Conservation (phyloP, 2,329 filamentous ascomycete genomes). For the Apiospora kogelbergensis region DNA sequence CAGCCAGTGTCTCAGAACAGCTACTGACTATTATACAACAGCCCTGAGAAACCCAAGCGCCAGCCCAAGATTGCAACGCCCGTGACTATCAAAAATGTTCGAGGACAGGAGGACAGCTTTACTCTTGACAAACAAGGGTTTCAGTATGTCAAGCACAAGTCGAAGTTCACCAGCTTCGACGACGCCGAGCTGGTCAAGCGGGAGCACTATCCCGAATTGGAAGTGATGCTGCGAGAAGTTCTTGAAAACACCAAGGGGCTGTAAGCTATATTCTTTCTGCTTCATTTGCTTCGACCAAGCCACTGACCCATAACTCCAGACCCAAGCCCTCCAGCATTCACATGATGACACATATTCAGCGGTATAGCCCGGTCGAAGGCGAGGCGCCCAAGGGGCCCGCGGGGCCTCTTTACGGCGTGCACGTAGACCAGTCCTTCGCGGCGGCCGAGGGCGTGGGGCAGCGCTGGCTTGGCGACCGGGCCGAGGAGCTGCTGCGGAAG, state of each 20-base stretch:
- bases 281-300: background rate
- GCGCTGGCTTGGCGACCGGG: background rate
- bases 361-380: slow-evolving; percentile 2
- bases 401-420: slow-evolving; percentile 3
- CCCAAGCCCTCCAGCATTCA: slow-evolving; percentile 9
- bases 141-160: background rate
- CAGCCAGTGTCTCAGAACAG: background rate
- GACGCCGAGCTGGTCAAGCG: background rate
- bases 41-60: slow-evolving; percentile 2
- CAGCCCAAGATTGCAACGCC: slow-evolving; percentile 2
- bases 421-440: slow-evolving; percentile 2
- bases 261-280: background rate
- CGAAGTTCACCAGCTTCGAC: slow-evolving; percentile 4
- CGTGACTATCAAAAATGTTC: background rate
- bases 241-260: slow-evolving; percentile 7
- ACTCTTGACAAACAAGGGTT: slow-evolving; percentile 7
- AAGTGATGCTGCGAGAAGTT: background rate
- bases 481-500: slow-evolving; percentile 4
- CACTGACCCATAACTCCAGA: background rate
- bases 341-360: slow-evolving; percentile 7
- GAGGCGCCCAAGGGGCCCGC: slow-evolving; percentile 4
- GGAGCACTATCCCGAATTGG: slow-evolving; percentile 1
- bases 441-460: background rate
- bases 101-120: background rate
- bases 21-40: background rate